Evolutionary conservation across 768 basidiomycete genomes (phyloP).

Genomic region (Gymnopilus dilepis): DNA sequence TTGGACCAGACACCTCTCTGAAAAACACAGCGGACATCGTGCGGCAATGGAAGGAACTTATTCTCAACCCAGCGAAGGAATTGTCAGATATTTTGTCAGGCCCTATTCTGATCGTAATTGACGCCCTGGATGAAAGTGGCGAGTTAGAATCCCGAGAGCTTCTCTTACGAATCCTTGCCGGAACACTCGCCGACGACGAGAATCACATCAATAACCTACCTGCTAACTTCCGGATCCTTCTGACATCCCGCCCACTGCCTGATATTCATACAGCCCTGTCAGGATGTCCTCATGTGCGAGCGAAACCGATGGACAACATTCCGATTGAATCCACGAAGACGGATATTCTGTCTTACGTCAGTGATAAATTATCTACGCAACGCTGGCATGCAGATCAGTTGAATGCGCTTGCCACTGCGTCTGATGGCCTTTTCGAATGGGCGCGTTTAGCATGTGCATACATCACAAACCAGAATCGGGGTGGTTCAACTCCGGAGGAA

Average conservation of each 20-base stretch:
- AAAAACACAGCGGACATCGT: slow-evolving; percentile 13
- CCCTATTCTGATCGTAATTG: slow-evolving; percentile 36
- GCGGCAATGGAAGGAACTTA: slow-evolving; percentile 26
- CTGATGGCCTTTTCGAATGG: too few species aligned
- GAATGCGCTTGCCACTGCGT: too few species aligned
- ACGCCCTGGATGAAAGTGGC: slow-evolving; percentile 43
- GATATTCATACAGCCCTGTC: slow-evolving; percentile 17
- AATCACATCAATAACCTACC: slow-evolving; percentile 23
- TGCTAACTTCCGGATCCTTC: slow-evolving; percentile 32
- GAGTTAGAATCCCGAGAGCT: slow-evolving; percentile 19
- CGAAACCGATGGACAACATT: slow-evolving; percentile 7
- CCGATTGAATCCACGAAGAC: not conserved
- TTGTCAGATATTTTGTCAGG: slow-evolving; percentile 15
- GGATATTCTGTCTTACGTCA: slow-evolving; percentile 2
- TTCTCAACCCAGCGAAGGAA: slow-evolving; percentile 15
- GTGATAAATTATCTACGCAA: too few species aligned
- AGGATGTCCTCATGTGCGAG: slow-evolving; percentile 7
- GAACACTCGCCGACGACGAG: not conserved
- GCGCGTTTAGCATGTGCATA: too few species aligned
- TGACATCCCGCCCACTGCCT: slow-evolving; percentile 36
- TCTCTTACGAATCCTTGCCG: slow-evolving; percentile 29
- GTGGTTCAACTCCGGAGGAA: too few species aligned
- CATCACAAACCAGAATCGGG: too few species aligned
- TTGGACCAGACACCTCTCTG: slow-evolving; percentile 8
- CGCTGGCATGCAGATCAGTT: too few species aligned